Evolutionary conservation across 305 asterid species (phyloP).

Genomic region (Salvia sclarea): DNA sequence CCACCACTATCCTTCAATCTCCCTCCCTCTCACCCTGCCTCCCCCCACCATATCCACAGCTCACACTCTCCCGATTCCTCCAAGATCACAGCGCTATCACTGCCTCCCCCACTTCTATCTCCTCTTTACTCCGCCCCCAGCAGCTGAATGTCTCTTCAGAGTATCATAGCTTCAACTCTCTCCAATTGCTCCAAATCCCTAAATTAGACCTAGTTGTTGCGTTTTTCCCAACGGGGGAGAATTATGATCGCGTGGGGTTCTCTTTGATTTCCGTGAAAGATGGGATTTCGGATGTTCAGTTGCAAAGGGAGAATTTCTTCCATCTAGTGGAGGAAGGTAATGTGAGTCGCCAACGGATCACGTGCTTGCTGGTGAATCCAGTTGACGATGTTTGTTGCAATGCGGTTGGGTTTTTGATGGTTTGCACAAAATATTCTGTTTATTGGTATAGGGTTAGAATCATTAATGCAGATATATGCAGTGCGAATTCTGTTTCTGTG

Average conservation of each 20-base stretch:
- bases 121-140: constrained; percentile 43
- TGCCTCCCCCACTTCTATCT: constrained; percentile 41
- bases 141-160: too few species aligned
- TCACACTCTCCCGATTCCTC: constrained; percentile 51
- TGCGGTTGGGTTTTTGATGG: constrained; percentile 60
- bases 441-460: constrained; percentile 59
- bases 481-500: constrained; percentile 32
- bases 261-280: constrained; percentile 42
- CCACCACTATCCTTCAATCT: constrained; percentile 44
- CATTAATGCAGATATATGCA: constrained; percentile 1
- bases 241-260: constrained; percentile 59
- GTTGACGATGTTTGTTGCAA: constrained; percentile 37
- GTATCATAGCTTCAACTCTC: constrained; percentile 53
- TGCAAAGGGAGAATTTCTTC: constrained; percentile 22
- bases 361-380: constrained; percentile 56
- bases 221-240: constrained; percentile 68
- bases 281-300: constrained; percentile 35
- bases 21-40: constrained; percentile 40
- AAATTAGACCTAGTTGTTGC: constrained; percentile 33
- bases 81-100: constrained; percentile 28
- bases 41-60: constrained; percentile 50
- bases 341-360: constrained; percentile 44
- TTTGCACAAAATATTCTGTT: constrained; percentile 58
- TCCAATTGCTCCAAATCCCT: constrained; percentile 55
- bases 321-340: constrained; percentile 35